Evolutionary conservation across 768 basidiomycete genomes (phyloP).

Genomic region (Tremella fuciformis): DNA sequence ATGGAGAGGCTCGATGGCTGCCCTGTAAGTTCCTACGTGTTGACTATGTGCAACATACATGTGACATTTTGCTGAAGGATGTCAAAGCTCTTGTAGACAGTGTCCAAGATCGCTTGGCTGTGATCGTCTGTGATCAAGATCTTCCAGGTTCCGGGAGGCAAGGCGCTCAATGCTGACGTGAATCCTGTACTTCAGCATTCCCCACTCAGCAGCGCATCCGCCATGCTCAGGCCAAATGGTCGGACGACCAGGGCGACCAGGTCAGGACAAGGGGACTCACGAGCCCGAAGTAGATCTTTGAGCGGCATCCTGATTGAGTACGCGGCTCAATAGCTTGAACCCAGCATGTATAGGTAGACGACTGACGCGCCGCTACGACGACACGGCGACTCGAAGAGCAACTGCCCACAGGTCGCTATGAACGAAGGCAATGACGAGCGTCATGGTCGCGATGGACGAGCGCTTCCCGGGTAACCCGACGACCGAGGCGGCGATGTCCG

Average conservation of each 20-base stretch:
- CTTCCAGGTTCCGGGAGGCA: conserved; percentile 87
- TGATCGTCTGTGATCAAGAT: conserved; percentile 93
- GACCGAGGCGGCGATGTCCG: no score
- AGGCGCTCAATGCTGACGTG: conserved; percentile 41
- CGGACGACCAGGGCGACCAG: conserved; percentile 5
- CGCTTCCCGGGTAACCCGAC: no score
- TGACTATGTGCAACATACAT: conserved; percentile 59
- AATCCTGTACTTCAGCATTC: conserved; percentile 31
- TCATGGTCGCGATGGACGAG: no score
- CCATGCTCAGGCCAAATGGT: not conserved
- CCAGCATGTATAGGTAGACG: no score
- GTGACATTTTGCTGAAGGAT: conserved; percentile 95
- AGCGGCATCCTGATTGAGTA: conserved; percentile 31
- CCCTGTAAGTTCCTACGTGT: not conserved
- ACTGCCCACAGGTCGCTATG: no score
- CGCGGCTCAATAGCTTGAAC: no score
- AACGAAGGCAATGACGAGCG: no score
- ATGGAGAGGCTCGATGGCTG: conserved; percentile 90
- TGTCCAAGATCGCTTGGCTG: conserved; percentile 75
- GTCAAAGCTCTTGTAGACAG: conserved; percentile 88
- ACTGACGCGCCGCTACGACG: not conserved
- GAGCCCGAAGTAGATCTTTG: conserved; percentile 37
- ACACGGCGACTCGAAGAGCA: not conserved
- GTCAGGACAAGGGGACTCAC: conserved; percentile 21
- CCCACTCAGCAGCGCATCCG: no score